These are phyloP conservation scores for Parietichytrium sp. DNA, from an alignment of 108 stramenopile genomes.

Conservation along the genomic window DNA sequence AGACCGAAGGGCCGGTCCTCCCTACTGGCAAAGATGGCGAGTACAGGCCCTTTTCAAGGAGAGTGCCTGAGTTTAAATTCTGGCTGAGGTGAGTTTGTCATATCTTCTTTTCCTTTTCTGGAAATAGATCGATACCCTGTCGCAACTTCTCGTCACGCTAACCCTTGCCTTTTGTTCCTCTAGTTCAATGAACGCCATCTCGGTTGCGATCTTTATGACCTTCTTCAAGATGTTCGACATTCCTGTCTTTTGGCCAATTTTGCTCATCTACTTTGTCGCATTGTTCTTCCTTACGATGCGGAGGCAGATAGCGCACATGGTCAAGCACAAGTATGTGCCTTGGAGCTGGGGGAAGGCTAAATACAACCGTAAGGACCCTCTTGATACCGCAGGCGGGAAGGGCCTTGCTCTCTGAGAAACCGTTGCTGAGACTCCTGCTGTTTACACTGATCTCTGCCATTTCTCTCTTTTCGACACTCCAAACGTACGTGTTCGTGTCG, in stretches of 20 bases:
- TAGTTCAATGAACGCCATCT: slow-evolving; percentile 74
- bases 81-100: too few species aligned
- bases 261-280: slow-evolving; percentile 93
- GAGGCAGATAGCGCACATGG: slow-evolving; percentile 97
- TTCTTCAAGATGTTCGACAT: slow-evolving; percentile 94
- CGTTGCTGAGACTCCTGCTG: too few species aligned
- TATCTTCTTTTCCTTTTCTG: neutral
- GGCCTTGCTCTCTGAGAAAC: too few species aligned
- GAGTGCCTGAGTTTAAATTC: slow-evolving; percentile 98
- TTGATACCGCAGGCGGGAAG: slow-evolving; percentile 10
- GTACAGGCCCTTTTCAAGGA: slow-evolving; percentile 86
- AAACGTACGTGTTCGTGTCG: too few species aligned
- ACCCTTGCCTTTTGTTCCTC: too few species aligned
- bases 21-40: slow-evolving; percentile 67
- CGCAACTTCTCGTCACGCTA: too few species aligned
- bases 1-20: slow-evolving; percentile 54
- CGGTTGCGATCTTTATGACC: slow-evolving; percentile 82
- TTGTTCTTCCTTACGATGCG: slow-evolving; percentile 99
- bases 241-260: slow-evolving; percentile 99
- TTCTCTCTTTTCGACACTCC: too few species aligned
- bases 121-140: neutral
- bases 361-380: slow-evolving; percentile 63
- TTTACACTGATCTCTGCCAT: too few species aligned
- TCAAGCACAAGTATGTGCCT: slow-evolving; percentile 96
- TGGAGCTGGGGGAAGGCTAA: slow-evolving; percentile 87